Conservation (phyloP, 2,329 filamentous ascomycete genomes). For the Chalaropsis thielavioides region DNA sequence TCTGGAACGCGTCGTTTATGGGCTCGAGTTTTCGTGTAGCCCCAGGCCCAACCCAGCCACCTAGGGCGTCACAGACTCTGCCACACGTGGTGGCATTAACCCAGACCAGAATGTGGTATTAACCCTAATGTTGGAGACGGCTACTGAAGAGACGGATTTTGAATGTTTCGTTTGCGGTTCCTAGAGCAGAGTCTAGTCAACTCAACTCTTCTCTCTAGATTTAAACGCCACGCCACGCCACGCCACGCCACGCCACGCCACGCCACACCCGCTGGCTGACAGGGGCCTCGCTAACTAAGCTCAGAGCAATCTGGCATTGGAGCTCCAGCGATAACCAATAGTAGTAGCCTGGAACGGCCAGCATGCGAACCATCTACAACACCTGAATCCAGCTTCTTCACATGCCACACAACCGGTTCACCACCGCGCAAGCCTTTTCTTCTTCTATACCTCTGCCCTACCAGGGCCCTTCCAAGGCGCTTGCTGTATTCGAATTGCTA, state of each 20-base stretch:
- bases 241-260: neutral
- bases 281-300: constrained; percentile 1
- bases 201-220: neutral
- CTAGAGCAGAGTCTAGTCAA: too few relatives aligned
- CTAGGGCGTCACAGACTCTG: neutral
- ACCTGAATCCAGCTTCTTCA: neutral
- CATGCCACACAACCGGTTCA: neutral
- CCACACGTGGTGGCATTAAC: neutral
- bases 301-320: constrained; percentile 1
- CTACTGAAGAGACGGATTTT: too few relatives aligned
- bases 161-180: too few relatives aligned
- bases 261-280: neutral
- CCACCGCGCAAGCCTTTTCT: neutral
- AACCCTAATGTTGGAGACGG: too few relatives aligned
- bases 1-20: neutral
- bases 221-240: neutral
- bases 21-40: neutral
- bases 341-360: neutral
- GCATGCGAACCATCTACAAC: neutral
- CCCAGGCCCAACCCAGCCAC: neutral
- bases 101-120: too few relatives aligned
- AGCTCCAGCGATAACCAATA: neutral
- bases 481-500: neutral
- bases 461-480: neutral
- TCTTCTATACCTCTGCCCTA: neutral